Evolutionary conservation across 2,329 filamentous ascomycete genomes (phyloP).

Genomic region (Coleophoma crateriformis): DNA sequence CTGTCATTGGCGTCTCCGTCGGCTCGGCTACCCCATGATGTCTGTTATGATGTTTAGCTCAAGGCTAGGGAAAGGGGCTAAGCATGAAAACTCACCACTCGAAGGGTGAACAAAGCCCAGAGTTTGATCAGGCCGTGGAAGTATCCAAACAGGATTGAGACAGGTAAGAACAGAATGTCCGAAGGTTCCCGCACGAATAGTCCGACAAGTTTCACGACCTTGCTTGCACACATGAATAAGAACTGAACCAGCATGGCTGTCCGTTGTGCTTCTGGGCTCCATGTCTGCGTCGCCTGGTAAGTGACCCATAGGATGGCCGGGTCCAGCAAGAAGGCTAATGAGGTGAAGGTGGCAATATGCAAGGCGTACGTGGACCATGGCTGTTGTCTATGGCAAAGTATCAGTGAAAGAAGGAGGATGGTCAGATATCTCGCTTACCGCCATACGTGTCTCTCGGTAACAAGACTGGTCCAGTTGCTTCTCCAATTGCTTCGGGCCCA

Average conservation of each 20-base stretch:
- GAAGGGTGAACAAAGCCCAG: constrained; percentile 76
- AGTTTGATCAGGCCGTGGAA: constrained; percentile 91
- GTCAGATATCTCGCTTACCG: constrained; percentile 54
- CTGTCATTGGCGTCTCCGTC: constrained; percentile 83
- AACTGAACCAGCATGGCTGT: constrained; percentile 57
- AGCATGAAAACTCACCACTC: constrained; percentile 59
- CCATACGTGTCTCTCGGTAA: constrained; percentile 79
- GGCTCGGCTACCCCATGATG: constrained; percentile 90
- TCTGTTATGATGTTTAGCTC: constrained; percentile 46
- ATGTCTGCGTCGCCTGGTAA: constrained; percentile 61
- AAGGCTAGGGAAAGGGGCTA: background rate
- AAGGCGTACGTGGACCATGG: constrained; percentile 92
- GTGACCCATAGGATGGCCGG: constrained; percentile 64
- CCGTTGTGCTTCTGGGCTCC: constrained; percentile 46
- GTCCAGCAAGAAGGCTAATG: constrained; percentile 77
- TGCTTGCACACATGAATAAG: constrained; percentile 79
- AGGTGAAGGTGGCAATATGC: constrained; percentile 87
- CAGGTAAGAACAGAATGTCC: constrained; percentile 72
- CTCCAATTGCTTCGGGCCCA: constrained; percentile 98
- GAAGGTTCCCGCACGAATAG: constrained; percentile 80
- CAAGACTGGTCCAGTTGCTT: constrained; percentile 88
- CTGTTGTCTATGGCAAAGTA: constrained; percentile 59
- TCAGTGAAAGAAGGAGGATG: constrained; percentile 6
- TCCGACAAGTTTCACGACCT: constrained; percentile 84
- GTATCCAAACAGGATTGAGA: constrained; percentile 89